These are phyloP conservation scores for Epicoccum sorghinum DNA, from an alignment of 2,329 filamentous ascomycete genomes.

Conservation along the genomic window DNA sequence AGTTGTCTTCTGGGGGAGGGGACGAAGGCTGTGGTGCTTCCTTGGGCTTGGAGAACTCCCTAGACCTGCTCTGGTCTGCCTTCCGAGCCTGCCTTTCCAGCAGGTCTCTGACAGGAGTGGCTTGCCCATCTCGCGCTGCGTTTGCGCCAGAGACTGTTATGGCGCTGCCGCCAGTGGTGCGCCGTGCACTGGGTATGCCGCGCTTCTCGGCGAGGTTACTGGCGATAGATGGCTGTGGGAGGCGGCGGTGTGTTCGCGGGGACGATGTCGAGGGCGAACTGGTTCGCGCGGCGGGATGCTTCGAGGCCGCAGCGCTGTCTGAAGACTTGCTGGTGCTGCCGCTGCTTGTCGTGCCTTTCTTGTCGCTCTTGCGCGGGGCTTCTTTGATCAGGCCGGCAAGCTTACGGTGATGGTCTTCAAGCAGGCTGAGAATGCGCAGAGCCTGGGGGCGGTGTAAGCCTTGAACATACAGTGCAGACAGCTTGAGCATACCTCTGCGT, in stretches of 20 bases:
- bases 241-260: constrained; percentile 52
- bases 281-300: constrained; percentile 29
- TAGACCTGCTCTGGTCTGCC: constrained; percentile 26
- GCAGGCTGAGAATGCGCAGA: constrained; percentile 78
- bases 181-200: constrained; percentile 67
- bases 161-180: constrained; percentile 72
- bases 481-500: constrained; percentile 58
- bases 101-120: constrained; percentile 41
- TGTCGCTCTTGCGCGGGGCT: constrained; percentile 52
- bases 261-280: constrained; percentile 46
- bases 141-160: constrained; percentile 76
- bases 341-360: constrained; percentile 19
- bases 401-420: constrained; percentile 85
- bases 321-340: constrained; percentile 1
- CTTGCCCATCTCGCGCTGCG: constrained; percentile 55
- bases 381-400: constrained; percentile 82
- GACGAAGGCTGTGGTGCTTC: constrained; percentile 23
- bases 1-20: constrained; percentile 70
- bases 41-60: constrained; percentile 23
- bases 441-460: constrained; percentile 59
- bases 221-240: constrained; percentile 80
- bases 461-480: background rate
- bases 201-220: constrained; percentile 86
- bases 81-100: constrained; percentile 40
- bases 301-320: constrained; percentile 13